These are phyloP conservation scores for Paxillus rubicundulus DNA, from an alignment of 768 basidiomycete species.

Conservation along the genomic window DNA sequence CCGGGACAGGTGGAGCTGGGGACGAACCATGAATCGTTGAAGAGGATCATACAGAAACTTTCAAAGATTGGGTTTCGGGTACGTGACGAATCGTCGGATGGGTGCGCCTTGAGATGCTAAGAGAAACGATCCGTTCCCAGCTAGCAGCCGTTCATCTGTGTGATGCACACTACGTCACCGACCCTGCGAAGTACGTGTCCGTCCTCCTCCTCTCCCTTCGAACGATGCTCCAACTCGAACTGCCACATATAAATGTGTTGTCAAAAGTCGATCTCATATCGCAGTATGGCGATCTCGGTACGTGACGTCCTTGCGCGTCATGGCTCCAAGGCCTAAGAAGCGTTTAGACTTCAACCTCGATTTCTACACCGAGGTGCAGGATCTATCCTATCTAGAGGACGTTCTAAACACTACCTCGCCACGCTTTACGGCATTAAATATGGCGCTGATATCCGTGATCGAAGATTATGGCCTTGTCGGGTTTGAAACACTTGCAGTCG, in stretches of 20 bases:
- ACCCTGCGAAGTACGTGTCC: conserved; percentile 92
- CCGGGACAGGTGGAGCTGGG: conserved; percentile 97
- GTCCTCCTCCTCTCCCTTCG: conserved; percentile 88
- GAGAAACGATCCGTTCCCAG: conserved; percentile 38
- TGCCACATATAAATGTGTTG: conserved; percentile 97
- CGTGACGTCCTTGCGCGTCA: conserved; percentile 16
- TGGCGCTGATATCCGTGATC: conserved; percentile 87
- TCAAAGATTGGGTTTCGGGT: conserved; percentile 82
- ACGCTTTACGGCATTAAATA: conserved; percentile 76
- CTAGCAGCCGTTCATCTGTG: conserved; percentile 93
- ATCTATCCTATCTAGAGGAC: conserved; percentile 84
- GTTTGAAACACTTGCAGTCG: conserved; percentile 96
- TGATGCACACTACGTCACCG: conserved; percentile 96
- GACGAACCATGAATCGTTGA: conserved; percentile 91
- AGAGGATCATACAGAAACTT: conserved; percentile 68
- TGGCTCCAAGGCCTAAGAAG: conserved; percentile 1
- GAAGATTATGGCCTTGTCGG: conserved; percentile 92
- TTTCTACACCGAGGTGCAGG: conserved; percentile 98
- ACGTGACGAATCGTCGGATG: conserved; percentile 36
- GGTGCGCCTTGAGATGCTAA: conserved; percentile 1
- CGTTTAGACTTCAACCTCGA: conserved; percentile 89
- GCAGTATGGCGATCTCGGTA: conserved; percentile 90
- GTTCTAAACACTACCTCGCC: conserved; percentile 63
- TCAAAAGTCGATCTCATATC: conserved; percentile 92
- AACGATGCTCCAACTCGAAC: conserved; percentile 96